Conservation (phyloP, 129 eudicot species). For the Escallonia rubra region DNA sequence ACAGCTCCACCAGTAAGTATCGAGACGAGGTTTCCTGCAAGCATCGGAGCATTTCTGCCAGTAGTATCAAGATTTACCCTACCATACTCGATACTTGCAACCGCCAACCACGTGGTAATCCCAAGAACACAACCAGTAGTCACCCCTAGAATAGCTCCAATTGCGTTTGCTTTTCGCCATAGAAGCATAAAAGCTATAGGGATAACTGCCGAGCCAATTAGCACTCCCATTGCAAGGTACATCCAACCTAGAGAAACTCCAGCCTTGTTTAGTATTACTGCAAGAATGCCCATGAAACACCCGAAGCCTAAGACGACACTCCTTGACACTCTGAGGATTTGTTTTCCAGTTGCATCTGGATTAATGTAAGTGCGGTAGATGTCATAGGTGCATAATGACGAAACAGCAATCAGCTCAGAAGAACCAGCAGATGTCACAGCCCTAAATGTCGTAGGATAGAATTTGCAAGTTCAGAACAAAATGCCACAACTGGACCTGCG, state of each 20-base stretch:
- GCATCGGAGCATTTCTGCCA: constrained; percentile 96
- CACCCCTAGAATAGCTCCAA: constrained; percentile 80
- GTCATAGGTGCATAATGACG: constrained; percentile 94
- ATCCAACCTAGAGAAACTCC: constrained; percentile 95
- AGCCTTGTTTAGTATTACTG: constrained; percentile 85
- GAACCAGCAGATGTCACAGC: constrained; percentile 99
- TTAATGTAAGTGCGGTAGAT: constrained; percentile 90
- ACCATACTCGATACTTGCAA: constrained; percentile 76
- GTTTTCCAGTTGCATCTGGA: constrained; percentile 89
- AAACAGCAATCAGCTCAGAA: constrained; percentile 89
- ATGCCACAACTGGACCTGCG: neutral
- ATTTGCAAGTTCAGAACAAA: neutral
- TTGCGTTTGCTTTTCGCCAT: constrained; percentile 85
- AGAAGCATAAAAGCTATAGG: constrained; percentile 94
- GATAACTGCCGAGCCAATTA: constrained; percentile 93
- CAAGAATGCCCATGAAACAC: constrained; percentile 90
- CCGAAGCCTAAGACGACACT: constrained; percentile 67
- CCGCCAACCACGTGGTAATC: constrained; percentile 68
- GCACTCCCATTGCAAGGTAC: constrained; percentile 97
- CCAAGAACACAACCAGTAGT: constrained; percentile 67
- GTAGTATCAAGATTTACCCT: constrained; percentile 85
- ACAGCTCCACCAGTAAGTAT: constrained; percentile 76
- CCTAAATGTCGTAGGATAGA: constrained; percentile 39
- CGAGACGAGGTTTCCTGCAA: constrained; percentile 92
- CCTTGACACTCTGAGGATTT: constrained; percentile 85